Percentiles rank a stretch among this genome's conserved stretches.
phyloP scores from a whole-genome alignment of 2,329 filamentous ascomycete genomes.

The Cordyceps cateniannulata region DNA sequence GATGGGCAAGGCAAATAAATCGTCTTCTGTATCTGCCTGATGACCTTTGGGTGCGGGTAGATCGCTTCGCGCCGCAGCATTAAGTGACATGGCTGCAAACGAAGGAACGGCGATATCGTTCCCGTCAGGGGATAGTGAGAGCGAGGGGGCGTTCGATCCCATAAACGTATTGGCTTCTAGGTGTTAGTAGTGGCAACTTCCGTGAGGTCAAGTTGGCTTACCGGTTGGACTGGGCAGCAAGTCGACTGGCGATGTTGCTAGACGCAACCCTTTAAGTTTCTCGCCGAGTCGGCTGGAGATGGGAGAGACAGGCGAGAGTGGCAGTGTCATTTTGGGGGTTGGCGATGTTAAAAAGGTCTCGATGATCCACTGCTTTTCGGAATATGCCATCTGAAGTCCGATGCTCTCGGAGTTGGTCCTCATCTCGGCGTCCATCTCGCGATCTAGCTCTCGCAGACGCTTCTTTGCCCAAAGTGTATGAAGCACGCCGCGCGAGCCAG shows the following conservation, averaged over 20 bases:
- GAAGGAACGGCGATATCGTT: conserved; percentile 31
- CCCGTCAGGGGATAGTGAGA: conserved; percentile 25
- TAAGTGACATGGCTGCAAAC: conserved; percentile 29
- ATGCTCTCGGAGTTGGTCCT: conserved; percentile 72
- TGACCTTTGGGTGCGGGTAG: conserved; percentile 16
- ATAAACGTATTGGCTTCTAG: conserved; percentile 30
- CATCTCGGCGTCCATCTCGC: conserved; percentile 70
- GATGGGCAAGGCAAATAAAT: conserved; percentile 80
- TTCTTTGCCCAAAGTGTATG: conserved; percentile 90
- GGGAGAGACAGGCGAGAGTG: conserved; percentile 57
- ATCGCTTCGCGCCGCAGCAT: conserved; percentile 25
- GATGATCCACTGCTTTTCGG: conserved; percentile 82
- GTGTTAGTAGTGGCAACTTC: conserved; percentile 11
- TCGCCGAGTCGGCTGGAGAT: conserved; percentile 66
- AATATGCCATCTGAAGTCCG: conserved; percentile 73
- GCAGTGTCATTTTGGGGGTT: conserved; percentile 20
- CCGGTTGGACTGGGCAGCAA: conserved; percentile 47
- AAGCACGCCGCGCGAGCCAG: conserved; percentile 72
- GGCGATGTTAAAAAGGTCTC: conserved; percentile 53
- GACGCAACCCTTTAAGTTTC: conserved; percentile 71
- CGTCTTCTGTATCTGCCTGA: conserved; percentile 52
- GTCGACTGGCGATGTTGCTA: conserved; percentile 66
- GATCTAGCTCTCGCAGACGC: conserved; percentile 65
- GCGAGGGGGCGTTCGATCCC: conserved; percentile 25
- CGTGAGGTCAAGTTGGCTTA: conserved; percentile 30